phyloP scores from a whole-genome alignment of 1,284 basidiomycete species.

The Pyrrhoderma lamaoense region DNA sequence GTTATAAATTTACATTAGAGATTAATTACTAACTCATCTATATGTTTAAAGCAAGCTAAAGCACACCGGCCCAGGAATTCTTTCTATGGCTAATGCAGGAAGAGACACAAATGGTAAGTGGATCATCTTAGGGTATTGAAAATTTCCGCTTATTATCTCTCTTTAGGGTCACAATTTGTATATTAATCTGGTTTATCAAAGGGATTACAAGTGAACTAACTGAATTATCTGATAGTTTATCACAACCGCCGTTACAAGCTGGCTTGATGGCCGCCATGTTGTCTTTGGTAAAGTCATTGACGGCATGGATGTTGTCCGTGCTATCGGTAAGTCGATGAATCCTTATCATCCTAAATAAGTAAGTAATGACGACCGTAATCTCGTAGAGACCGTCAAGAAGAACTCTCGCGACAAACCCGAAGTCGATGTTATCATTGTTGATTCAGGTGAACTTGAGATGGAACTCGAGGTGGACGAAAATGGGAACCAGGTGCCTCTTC shows the following conservation, averaged over 20 bases:
- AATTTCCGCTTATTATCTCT: constrained; percentile 4
- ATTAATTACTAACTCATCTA: not conserved
- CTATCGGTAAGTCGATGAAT: constrained; percentile 52
- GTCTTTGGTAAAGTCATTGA: constrained; percentile 90
- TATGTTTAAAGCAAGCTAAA: constrained; percentile 68
- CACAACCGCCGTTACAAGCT: constrained; percentile 69
- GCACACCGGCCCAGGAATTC: constrained; percentile 77
- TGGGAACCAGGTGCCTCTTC: constrained; percentile 85
- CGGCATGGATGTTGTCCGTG: constrained; percentile 77
- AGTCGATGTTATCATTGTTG: constrained; percentile 68
- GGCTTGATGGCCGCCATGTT: constrained; percentile 75
- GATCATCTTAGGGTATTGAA: not conserved
- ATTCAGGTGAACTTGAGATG: constrained; percentile 74
- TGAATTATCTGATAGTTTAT: constrained; percentile 54
- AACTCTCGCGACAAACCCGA: constrained; percentile 61
- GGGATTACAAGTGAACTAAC: constrained; percentile 1
- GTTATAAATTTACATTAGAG: constrained; percentile 20
- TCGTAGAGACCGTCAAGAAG: constrained; percentile 66
- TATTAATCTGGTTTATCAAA: constrained; percentile 23
- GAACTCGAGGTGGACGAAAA: constrained; percentile 53
- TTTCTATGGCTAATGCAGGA: constrained; percentile 94
- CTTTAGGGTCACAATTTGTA: constrained; percentile 77
- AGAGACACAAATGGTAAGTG: constrained; percentile 73
- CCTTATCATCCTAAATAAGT: not conserved
- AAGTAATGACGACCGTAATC: constrained; percentile 18